These are phyloP conservation scores for Akebia trifoliata DNA, from an alignment of 164 flowering plant species.

Conservation along the genomic window DNA sequence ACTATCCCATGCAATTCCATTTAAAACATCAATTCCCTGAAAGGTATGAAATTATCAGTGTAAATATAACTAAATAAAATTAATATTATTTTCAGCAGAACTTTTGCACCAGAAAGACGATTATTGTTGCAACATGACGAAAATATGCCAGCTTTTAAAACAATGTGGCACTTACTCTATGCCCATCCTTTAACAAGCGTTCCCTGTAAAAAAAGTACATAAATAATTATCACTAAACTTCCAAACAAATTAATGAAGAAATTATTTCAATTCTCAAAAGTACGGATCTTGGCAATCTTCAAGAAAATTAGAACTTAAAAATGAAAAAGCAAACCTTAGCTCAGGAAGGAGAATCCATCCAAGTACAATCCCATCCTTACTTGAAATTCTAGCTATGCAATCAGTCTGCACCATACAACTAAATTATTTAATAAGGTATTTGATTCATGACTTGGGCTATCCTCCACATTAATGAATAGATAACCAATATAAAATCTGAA, in stretches of 20 bases:
- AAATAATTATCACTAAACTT: neutral
- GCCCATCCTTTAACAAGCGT: constrained; percentile 41
- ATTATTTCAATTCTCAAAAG: neutral
- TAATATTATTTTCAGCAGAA: neutral
- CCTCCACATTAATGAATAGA: no score
- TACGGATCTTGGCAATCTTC: neutral
- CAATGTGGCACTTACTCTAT: constrained; percentile 33
- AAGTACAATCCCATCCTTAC: constrained; percentile 48
- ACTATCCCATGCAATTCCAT: constrained; percentile 96
- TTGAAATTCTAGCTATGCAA: constrained; percentile 89
- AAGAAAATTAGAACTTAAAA: neutral
- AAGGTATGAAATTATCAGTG: constrained; percentile 8
- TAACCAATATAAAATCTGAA: no score
- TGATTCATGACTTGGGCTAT: no score
- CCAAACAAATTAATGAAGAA: neutral
- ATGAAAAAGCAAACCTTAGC: constrained; percentile 49
- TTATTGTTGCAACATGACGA: neutral
- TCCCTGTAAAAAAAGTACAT: constrained; percentile 33
- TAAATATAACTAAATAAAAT: neutral
- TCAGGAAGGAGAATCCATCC: constrained; percentile 83
- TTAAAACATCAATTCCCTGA: constrained; percentile 77
- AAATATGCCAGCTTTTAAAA: neutral
- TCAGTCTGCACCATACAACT: constrained; percentile 51
- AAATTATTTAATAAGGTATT: neutral
- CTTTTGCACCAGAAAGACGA: neutral